These are phyloP conservation scores for Corymbia citriodora DNA, from an alignment of 441 rosid genomes.

Conservation along the genomic window DNA sequence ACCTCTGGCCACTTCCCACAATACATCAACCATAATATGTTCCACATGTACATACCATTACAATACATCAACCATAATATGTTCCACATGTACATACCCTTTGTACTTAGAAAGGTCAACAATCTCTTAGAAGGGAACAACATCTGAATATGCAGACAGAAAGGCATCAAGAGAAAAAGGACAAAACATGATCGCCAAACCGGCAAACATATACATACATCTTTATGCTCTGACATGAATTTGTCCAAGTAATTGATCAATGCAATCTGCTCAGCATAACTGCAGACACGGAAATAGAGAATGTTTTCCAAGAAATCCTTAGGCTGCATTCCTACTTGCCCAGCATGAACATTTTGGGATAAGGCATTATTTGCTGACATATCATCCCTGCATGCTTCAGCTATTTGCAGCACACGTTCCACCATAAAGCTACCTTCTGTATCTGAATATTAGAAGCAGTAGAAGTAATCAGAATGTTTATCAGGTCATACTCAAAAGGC, in stretches of 20 bases:
- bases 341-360: conserved; percentile 38
- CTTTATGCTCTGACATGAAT: conserved; percentile 71
- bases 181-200: not conserved
- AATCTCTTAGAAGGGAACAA: not conserved
- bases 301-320: conserved; percentile 71
- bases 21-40: not conserved
- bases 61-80: no score
- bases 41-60: not conserved
- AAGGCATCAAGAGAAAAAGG: not conserved
- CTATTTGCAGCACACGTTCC: conserved; percentile 84
- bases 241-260: conserved; percentile 71
- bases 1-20: not conserved
- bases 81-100: not conserved
- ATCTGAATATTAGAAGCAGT: conserved; percentile 35
- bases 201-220: conserved; percentile 35
- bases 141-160: not conserved
- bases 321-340: conserved; percentile 40
- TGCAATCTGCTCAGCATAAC: conserved; percentile 82
- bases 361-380: conserved; percentile 49
- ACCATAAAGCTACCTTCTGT: conserved; percentile 96
- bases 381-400: conserved; percentile 73
- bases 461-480: not conserved
- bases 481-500: not conserved
- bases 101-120: not conserved
- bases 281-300: conserved; percentile 81